Conservation (phyloP, 345 rosid species). For the Populus euphratica region DNA sequence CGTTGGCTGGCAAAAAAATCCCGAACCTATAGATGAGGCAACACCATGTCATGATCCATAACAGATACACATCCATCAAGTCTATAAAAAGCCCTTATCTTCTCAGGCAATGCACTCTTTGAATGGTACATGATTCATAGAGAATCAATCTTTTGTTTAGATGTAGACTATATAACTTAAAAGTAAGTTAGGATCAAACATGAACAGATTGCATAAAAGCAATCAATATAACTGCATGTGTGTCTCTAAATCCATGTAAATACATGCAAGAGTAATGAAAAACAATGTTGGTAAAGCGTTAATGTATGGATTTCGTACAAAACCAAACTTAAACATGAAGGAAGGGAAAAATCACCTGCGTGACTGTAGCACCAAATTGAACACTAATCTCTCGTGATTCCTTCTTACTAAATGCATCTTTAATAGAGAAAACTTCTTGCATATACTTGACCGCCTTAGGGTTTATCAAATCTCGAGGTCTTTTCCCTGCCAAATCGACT, state of each 20-base stretch:
- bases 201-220: neutral
- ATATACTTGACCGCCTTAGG: constrained; percentile 91
- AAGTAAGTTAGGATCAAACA: neutral
- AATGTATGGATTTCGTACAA: neutral
- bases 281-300: neutral
- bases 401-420: constrained; percentile 91
- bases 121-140: no score
- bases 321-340: neutral
- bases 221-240: neutral
- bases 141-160: no score
- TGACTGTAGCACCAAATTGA: constrained; percentile 74
- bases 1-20: constrained; percentile 86
- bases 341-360: constrained; percentile 54
- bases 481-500: constrained; percentile 60
- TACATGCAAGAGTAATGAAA: neutral
- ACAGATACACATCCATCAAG: neutral
- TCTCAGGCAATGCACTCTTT: no score
- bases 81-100: no score
- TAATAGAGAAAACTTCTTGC: constrained; percentile 84
- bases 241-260: neutral
- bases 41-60: constrained; percentile 4
- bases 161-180: neutral
- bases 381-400: constrained; percentile 94
- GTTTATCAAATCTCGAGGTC: constrained; percentile 92
- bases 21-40: constrained; percentile 54